Conservation (phyloP, 2,329 filamentous ascomycete species). For the Penicillium sp. region DNA sequence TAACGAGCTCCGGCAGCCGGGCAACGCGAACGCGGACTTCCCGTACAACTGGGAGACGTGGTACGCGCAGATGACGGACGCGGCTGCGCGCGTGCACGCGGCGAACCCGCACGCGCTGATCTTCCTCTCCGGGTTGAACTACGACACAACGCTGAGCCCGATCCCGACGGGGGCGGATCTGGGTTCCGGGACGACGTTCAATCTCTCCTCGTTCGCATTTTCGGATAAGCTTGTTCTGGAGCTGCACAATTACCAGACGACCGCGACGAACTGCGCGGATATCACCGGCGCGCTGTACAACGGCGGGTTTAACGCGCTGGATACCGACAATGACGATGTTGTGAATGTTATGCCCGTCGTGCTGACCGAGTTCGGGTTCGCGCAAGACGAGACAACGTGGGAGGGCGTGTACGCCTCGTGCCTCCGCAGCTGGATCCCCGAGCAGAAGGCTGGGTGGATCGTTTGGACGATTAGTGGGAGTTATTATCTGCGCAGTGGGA, state of each 20-base stretch:
- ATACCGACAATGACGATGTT: conserved; percentile 32
- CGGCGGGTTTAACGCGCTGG: conserved; percentile 49
- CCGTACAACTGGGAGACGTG: conserved; percentile 53
- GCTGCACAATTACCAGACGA: conserved; percentile 54
- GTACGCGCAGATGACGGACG: conserved; percentile 50
- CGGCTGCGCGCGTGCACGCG: conserved; percentile 47
- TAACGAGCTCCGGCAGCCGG: conserved; percentile 46
- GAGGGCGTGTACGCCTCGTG: conserved; percentile 58
- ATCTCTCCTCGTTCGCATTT: conserved; percentile 44
- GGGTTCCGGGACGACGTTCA: conserved; percentile 44
- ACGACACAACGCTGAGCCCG: conserved; percentile 47
- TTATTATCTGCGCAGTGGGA: conserved; percentile 61
- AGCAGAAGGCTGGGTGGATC: conserved; percentile 60
- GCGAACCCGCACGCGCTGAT: conserved; percentile 53
- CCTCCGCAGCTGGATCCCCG: conserved; percentile 55
- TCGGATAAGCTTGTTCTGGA: conserved; percentile 54
- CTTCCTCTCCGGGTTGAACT: conserved; percentile 55
- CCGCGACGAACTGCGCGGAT: conserved; percentile 41
- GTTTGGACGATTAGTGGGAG: conserved; percentile 64
- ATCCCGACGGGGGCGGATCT: conserved; percentile 42
- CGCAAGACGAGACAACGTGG: conserved; percentile 55
- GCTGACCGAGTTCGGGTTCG: conserved; percentile 54
- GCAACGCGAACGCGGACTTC: conserved; percentile 17
- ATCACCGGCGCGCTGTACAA: conserved; percentile 43
- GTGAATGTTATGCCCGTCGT: conserved; percentile 48